Evolutionary conservation across 129 eudicot species (phyloP).

Genomic region (Arctium minus): DNA sequence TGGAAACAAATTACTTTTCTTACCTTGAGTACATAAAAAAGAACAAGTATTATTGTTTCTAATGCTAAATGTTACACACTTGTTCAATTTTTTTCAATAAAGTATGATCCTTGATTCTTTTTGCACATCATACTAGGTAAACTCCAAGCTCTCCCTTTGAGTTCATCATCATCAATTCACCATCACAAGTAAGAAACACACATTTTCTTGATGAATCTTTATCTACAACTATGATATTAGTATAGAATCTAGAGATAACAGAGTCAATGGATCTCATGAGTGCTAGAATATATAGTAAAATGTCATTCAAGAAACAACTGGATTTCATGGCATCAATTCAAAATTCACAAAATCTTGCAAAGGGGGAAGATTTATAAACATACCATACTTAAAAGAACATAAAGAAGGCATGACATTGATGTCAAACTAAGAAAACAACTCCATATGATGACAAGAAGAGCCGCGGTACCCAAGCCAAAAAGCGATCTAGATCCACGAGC

Average conservation of each 20-base stretch:
- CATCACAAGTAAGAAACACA: background rate
- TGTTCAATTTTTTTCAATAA: background rate
- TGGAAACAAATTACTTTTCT: background rate
- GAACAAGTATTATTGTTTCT: background rate
- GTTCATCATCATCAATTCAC: background rate
- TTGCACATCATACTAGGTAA: background rate
- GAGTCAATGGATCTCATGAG: too few relatives aligned
- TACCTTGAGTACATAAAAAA: background rate
- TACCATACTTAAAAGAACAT: slow-evolving; percentile 84
- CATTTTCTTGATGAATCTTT: slow-evolving; percentile 1
- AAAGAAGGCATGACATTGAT: slow-evolving; percentile 73
- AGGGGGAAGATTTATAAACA: slow-evolving; percentile 6
- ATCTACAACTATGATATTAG: background rate
- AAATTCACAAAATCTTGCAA: slow-evolving; percentile 10
- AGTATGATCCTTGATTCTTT: background rate
- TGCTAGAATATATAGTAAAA: background rate
- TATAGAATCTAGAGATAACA: background rate
- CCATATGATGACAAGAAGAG: slow-evolving; percentile 88
- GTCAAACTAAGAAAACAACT: slow-evolving; percentile 91
- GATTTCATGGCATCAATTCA: background rate
- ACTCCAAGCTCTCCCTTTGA: background rate
- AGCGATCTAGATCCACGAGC: slow-evolving; percentile 62
- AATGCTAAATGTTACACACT: background rate
- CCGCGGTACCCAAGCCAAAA: slow-evolving; percentile 61
- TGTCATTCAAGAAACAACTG: background rate